Base-by-base conservation (phyloP, 768 basidiomycete species). In the Calocera viscosa region DNA sequence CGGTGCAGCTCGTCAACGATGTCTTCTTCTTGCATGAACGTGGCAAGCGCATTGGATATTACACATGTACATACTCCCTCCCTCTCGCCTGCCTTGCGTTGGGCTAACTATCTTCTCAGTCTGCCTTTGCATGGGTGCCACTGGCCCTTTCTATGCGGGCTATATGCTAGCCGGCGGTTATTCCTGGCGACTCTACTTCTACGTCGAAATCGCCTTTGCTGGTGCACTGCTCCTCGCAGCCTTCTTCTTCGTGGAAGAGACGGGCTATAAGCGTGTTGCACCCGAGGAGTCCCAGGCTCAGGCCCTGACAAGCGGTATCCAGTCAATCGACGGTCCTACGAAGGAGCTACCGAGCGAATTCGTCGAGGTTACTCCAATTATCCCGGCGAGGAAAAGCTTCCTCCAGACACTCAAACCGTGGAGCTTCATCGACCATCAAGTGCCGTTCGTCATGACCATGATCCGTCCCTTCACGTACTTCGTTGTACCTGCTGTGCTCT, bases 171-270 rank as follows among this genome's bases (percentile, higher is more conserved):
- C 65, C 10, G 65, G 65, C 34, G 65, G 65, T 12, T 66, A 47
- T 41, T 66, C 65, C 41, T 66, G 65, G 65, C 19, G 65, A 11
- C 43, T 66, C 28, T 66, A 66, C 65, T 66, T 66, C 65, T 66
- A 66, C 41, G 65, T 66, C 43, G 65, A 66, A 26, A 43, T 47
- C 47, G 65, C 65, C 17, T 66, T 66, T 24, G 65, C 65, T 35
- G 65, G 65, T 17, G 65, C 41, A 39, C 43, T 66, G 28, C 35
- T 66, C 22, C 1, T 66, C 7, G 41, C 49, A 16, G n/a, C 65
- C 1, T 66, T 66, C 65, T 34, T 66, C 65, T 66, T 66, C 34
- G 65, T 66, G n/a, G 65, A 66, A 32, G 65, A 66, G 65, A 66
- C 41, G 0, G 49, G 32, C 32, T 66, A 66, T 28, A 66, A 66